Evolutionary conservation across 2,329 filamentous ascomycete genomes (phyloP).

Genomic region (Ceratocystis lukuohia): DNA sequence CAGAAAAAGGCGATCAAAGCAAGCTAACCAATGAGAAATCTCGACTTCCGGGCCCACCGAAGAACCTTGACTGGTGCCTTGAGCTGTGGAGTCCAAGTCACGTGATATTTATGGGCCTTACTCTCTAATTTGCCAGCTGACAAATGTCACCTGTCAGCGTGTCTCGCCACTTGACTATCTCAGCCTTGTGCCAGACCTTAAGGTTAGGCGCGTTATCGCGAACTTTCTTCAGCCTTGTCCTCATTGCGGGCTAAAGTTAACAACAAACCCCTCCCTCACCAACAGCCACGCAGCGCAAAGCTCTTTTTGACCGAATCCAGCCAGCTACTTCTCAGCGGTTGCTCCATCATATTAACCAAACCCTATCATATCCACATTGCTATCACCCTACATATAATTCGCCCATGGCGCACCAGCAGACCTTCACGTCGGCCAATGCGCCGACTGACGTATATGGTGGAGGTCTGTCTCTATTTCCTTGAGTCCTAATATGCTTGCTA

Average conservation of each 20-base stretch:
- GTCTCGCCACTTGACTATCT: too few relatives aligned
- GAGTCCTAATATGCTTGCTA: neutral
- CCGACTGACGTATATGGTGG: conserved; percentile 52
- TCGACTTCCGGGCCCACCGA: conserved; percentile 9
- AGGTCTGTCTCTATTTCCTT: conserved; percentile 31
- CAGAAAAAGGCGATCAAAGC: neutral
- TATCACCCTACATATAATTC: conserved; percentile 8
- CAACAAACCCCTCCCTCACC: neutral
- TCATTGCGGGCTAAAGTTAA: neutral
- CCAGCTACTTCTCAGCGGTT: too few relatives aligned
- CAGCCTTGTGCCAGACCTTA: too few relatives aligned
- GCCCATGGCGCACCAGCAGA: conserved; percentile 39
- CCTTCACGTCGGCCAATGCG: conserved; percentile 20
- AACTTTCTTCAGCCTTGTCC: conserved; percentile 7
- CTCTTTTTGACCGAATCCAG: neutral
- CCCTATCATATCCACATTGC: neutral
- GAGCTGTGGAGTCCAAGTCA: too few relatives aligned
- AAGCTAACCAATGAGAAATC: neutral
- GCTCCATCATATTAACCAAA: neutral
- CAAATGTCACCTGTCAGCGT: rapidly evolving
- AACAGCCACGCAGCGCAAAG: neutral
- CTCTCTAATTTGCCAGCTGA: neutral
- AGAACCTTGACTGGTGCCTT: neutral
- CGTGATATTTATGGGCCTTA: neutral
- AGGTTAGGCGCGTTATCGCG: neutral